Evolutionary conservation across 768 basidiomycete genomes (phyloP), one percentile per base, ranked within the genome.

Genomic region (Rhodotorula taiwanensis): DNA sequence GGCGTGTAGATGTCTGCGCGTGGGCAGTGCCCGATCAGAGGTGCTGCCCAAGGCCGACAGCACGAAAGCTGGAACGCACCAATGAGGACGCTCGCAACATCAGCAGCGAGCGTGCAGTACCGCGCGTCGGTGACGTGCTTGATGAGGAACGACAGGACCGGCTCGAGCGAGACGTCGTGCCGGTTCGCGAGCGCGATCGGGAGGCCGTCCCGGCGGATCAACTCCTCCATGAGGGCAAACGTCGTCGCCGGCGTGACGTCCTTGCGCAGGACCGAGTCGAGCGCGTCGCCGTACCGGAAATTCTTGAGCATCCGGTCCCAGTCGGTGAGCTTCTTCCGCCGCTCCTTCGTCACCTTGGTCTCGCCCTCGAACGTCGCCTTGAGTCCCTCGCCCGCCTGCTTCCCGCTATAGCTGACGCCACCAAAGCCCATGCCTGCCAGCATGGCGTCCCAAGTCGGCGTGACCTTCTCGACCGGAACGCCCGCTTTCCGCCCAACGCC

Each of bases 201-300:
- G 52, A 98, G 79, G 10, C 88, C 94, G 76, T 97, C 91, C 16
- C 89, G 86, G 72, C 92, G 87, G 30, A 94, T 84, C 43, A 99
- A 80, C 76, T 98, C 94, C 77, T 90, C 86, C 42, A 99, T 85
- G 34, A 99, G 77, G 1, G 94, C 86, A 72, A 98, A 99, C 2
- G 88, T 81, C 1, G 86, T 89, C 13, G 85, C 81, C 13, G 94
- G 91, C 23, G 85, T 85, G 8, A 91, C 83, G 75, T 84, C 83
- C 90, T 95, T 57, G 88, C 83, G 83, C 60, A 98, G 76, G 18
- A 93, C 92, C 9, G 89, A 84, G 77, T 99, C 94, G 58, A 99
- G 77, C 8, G 95, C 95, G 41, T 90, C 90, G 13, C 87, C 86
- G 76, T 99, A 98, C 73, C 88, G 89, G 81, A 98, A 99, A 43